Evolutionary conservation across 495 filamentous ascomycete genomes (phyloP), one percentile per base, ranked within the genome.

Genomic region (Daldinia caldariorum): DNA sequence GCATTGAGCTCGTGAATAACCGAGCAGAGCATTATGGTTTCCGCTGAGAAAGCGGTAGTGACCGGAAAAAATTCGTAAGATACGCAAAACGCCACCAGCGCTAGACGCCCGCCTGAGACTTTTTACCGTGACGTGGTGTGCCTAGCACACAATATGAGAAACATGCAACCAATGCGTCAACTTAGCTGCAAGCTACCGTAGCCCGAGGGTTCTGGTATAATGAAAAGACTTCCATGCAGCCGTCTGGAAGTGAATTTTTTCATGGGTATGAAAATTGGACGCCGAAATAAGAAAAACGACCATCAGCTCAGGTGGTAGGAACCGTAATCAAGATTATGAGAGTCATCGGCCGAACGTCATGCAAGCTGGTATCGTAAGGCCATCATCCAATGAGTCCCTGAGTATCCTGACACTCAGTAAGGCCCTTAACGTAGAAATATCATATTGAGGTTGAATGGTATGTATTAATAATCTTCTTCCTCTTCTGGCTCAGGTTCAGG

Each of bases 311-410:
- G 29, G 22, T 18, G 16, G 51, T 9, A 32, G 16, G 47, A 70
- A 65, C 43, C 61, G 58, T 51, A 20, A 32, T 39, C 55, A 60
- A 69, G 63, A 63, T 43, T 66, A 67, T 69, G 54, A 53, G 32
- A 60, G 47, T 74, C 60, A 35, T 75, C 13, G 59, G 69, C 64
- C 62, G 72, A 65, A 61, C 47, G 55, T 75, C 70, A 70, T 71
- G 35, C 63, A 72, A 75, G 63, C 61, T 58, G 20, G 34, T 59
- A 66, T 73, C 75, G 57, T 75, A 58, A 71, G 67, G 67, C 72
- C 69, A 53, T 61, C 74, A 77, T 77, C 75, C 75, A 77, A 75
- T 58, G 51, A 66, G 65, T 63, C 57, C 67, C 66, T 64, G 63
- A 57, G 67, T 77, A 77, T 77, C 72, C 72, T 70, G 54, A 56